Percentiles rank a stretch among this genome's conserved stretches.
Evolutionary conservation across 2,329 filamentous ascomycete genomes (phyloP).

Genomic region (Monosporascus sp.): DNA sequence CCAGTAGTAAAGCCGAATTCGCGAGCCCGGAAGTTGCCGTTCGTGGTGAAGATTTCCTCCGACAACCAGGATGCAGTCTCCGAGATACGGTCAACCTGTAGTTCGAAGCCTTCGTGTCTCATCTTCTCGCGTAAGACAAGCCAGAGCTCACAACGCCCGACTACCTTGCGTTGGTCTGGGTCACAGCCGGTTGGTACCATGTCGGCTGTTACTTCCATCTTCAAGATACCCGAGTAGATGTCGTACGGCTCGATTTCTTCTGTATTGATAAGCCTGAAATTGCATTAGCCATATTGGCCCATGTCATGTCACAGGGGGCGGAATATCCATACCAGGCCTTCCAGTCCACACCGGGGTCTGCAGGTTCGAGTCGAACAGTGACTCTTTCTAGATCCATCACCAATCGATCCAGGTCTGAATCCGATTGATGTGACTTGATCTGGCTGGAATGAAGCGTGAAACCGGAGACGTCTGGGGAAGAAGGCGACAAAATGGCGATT

Average conservation of each 20-base stretch:
- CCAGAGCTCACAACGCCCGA: background rate
- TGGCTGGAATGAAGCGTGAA: too few species aligned
- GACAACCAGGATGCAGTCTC: background rate
- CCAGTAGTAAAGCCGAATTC: background rate
- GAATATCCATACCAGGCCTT: background rate
- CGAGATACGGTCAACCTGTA: background rate
- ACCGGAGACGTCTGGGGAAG: too few species aligned
- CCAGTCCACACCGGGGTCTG: background rate
- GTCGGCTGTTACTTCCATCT: background rate
- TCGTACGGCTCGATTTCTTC: background rate
- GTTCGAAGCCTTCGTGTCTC: background rate
- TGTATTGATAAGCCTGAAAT: background rate
- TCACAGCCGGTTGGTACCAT: background rate
- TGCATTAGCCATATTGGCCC: too few species aligned
- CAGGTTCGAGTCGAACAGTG: too few species aligned
- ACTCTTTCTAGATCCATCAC: too few species aligned
- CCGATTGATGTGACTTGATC: too few species aligned
- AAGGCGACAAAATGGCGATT: too few species aligned
- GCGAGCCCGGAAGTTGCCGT: background rate
- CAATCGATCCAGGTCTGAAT: too few species aligned
- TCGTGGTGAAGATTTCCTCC: background rate
- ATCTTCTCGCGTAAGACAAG: background rate
- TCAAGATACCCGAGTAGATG: background rate
- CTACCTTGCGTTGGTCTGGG: background rate
- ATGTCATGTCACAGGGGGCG: too few species aligned